Conservation (phyloP, 768 basidiomycete species). For the Podaxis sp. region DNA sequence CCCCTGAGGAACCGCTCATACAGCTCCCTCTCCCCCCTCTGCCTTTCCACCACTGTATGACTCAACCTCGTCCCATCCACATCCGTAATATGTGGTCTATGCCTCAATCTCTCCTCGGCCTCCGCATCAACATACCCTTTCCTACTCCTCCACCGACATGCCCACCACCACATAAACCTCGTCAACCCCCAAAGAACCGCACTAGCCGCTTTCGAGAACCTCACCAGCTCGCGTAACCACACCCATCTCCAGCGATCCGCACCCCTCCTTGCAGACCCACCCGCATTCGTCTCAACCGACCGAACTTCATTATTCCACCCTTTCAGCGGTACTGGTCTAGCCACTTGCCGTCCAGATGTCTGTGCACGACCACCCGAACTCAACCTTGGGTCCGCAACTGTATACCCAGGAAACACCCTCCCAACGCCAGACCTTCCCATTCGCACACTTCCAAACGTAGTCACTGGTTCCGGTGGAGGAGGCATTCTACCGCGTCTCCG, state of each 20-base stretch:
- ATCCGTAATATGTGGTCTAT: not conserved
- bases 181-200: constrained; percentile 4
- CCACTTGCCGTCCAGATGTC: not conserved
- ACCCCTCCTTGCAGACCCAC: constrained; percentile 24
- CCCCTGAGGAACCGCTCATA: constrained; percentile 61
- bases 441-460: constrained; percentile 24
- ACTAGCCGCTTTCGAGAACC: not conserved
- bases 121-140: constrained; percentile 15
- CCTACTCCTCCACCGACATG: constrained; percentile 8
- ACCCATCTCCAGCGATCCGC: constrained; percentile 23
- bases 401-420: constrained; percentile 21
- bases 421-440: constrained; percentile 28
- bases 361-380: not conserved
- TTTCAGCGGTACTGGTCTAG: not conserved
- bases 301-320: constrained; percentile 11
- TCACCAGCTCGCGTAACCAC: constrained; percentile 6
- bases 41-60: constrained; percentile 11
- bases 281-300: constrained; percentile 2
- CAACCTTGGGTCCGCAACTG: not conserved
- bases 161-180: constrained; percentile 6
- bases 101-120: constrained; percentile 17
- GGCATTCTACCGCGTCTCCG: constrained; percentile 8
- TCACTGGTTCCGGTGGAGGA: constrained; percentile 13
- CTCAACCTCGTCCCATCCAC: not conserved
- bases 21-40: constrained; percentile 30